phyloP scores from a whole-genome alignment of 257 asterid genomes.

The Prunella vulgaris region DNA sequence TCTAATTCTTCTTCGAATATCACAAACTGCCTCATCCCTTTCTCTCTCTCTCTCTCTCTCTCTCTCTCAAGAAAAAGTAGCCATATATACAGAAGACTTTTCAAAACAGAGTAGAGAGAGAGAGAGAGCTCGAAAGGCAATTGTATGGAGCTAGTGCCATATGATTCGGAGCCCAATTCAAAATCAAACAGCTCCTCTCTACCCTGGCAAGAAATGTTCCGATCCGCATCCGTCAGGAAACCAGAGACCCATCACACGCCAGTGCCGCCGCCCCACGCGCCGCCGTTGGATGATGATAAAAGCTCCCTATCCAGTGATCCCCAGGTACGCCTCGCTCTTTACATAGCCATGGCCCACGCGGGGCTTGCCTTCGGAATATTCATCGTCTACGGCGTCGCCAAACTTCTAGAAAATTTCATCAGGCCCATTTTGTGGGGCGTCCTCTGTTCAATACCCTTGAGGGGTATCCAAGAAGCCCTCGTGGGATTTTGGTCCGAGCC shows the following conservation, averaged over 20 bases:
- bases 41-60: not conserved
- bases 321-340: slow-evolving; percentile 93
- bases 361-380: slow-evolving; percentile 66
- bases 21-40: not conserved
- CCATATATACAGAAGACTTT: not conserved
- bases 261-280: slow-evolving; percentile 24
- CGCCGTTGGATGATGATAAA: slow-evolving; percentile 13
- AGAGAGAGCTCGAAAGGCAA: not conserved
- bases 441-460: slow-evolving; percentile 83
- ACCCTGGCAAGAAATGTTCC: slow-evolving; percentile 95
- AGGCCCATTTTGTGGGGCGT: slow-evolving; percentile 93
- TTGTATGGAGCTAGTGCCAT: slow-evolving; percentile 57
- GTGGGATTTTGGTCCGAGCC: slow-evolving; percentile 92
- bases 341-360: slow-evolving; percentile 97
- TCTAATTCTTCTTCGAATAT: not conserved
- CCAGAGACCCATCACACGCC: slow-evolving; percentile 51
- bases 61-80: not conserved
- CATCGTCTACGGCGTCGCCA: slow-evolving; percentile 65
- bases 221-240: slow-evolving; percentile 84
- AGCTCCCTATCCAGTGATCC: slow-evolving; percentile 55
- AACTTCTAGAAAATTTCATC: slow-evolving; percentile 72
- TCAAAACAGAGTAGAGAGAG: not conserved
- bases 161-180: slow-evolving; percentile 47
- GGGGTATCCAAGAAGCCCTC: slow-evolving; percentile 85
- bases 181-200: slow-evolving; percentile 40